Evolutionary conservation across 2,329 filamentous ascomycete genomes (phyloP), one percentile per base, ranked within the genome.

Genomic region (Epichloe glyceriae): DNA sequence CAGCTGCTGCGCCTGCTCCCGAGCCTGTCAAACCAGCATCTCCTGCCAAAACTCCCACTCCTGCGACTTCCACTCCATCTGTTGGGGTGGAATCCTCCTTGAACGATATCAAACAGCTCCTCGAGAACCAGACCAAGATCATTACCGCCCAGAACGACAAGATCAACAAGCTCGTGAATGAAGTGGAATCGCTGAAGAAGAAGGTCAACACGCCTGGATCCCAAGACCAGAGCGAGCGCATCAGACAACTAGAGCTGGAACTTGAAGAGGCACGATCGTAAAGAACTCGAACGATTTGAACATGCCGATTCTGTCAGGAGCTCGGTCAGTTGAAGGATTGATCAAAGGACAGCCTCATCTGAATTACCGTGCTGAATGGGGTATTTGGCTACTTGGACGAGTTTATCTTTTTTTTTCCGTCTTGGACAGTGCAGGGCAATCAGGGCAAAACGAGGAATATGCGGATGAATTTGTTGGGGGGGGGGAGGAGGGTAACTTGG

Each of bases 131-230:
- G 69, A 87, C 79, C 50, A 80, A 79, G 71, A 80, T 88, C 56
- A 86, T 95, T 62, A 80, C 74, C 54, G 74, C 79, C n/a, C 86
- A 95, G 69, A 85, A 79, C 47, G 77, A 86, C 62, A 83, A 89
- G 65, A 88, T 94, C 58, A 75, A 75, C 47, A 73, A 75, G 30
- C 70, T 95, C 46, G 79, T 85, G 3, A 68, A 72, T 33, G 87
- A 94, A 66, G 83, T 95, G 14, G 88, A 93, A 62, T 76, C 78
- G 15, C 74, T 96, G 58, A 95, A 94, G 78, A 80, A 80, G 67
- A 85, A 82, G 66, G 75, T 90, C 53, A 79, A 78, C 38, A 58
- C 53, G 33, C 33, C 65, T 1, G 65, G 67, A 19, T 71, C 73
- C 14, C 73, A 77, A 59, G 80, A 83, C 61, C 80, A 85, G 72